A percentile compares a stretch with the other conserved stretches of the same genome.
These are phyloP conservation scores for Rhypophila decipiens DNA, from an alignment of 495 filamentous ascomycete species.

Conservation along the genomic window DNA sequence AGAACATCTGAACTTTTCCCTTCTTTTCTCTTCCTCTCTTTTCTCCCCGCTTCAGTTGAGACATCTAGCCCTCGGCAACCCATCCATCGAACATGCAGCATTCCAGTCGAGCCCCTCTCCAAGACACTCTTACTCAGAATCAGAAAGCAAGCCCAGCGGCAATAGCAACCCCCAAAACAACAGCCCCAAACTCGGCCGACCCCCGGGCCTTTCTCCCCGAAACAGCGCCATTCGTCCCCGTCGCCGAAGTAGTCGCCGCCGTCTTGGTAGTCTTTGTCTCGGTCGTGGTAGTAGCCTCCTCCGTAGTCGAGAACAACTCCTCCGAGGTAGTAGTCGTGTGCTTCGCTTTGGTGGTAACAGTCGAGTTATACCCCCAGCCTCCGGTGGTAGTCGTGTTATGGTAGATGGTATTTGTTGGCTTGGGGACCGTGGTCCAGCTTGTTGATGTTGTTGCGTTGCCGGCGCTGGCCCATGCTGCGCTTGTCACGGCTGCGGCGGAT, in stretches of 20 bases:
- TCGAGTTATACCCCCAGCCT: too few relatives aligned
- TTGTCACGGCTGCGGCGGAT: too few relatives aligned
- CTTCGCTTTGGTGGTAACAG: constrained; percentile 44
- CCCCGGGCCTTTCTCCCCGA: not conserved
- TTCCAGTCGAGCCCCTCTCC: too few relatives aligned
- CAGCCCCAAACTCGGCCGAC: constrained; percentile 12
- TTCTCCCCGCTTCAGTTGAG: not conserved
- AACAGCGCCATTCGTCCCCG: not conserved
- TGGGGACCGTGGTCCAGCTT: too few relatives aligned
- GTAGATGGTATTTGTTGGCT: too few relatives aligned
- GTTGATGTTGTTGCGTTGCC: too few relatives aligned
- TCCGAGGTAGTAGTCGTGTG: constrained; percentile 13
- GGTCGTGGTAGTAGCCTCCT: not conserved
- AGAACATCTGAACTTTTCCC: not conserved
- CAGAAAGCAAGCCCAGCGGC: constrained; percentile 31
- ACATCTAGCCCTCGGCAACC: not conserved
- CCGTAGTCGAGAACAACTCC: not conserved
- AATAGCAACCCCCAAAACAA: constrained; percentile 20
- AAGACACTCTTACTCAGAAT: too few relatives aligned
- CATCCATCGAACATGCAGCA: too few relatives aligned
- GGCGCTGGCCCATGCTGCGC: too few relatives aligned
- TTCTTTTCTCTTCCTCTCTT: not conserved
- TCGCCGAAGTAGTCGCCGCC: not conserved
- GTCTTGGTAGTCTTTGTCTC: constrained; percentile 1
- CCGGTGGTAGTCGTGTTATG: too few relatives aligned